A percentile compares a stretch with the other conserved stretches of the same genome.
Evolutionary conservation across 805 yeast genomes (phyloP).

Genomic region (Candida corydali): DNA sequence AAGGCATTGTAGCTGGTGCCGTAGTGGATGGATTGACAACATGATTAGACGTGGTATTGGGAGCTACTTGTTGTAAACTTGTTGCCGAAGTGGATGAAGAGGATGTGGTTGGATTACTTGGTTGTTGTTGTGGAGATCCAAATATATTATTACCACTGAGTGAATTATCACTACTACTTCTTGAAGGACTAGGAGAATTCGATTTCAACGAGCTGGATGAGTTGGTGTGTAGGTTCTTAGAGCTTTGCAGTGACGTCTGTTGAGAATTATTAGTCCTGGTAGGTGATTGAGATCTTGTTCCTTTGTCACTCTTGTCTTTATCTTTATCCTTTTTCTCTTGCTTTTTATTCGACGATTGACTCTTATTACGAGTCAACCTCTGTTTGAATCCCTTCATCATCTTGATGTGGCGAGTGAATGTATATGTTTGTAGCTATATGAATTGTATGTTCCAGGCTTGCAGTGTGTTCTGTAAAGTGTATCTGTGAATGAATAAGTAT

Average conservation of each 20-base stretch:
- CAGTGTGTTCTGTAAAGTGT: not conserved
- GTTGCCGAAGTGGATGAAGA: slow-evolving; percentile 7
- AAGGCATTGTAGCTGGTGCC: slow-evolving; percentile 6
- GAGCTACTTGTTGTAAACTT: slow-evolving; percentile 5
- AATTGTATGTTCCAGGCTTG: too few species aligned
- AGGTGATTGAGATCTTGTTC: slow-evolving; percentile 1
- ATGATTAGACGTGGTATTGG: slow-evolving; percentile 9
- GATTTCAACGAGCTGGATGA: slow-evolving; percentile 20
- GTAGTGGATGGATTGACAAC: not conserved
- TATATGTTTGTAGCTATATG: not conserved
- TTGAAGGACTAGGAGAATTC: slow-evolving; percentile 31
- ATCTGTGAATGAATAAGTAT: not conserved
- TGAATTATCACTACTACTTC: slow-evolving; percentile 21
- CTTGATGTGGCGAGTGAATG: slow-evolving; percentile 9
- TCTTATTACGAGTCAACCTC: slow-evolving; percentile 40
- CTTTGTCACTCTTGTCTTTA: slow-evolving; percentile 20
- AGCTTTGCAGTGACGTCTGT: slow-evolving; percentile 8
- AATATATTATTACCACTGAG: slow-evolving; percentile 1
- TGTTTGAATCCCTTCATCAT: slow-evolving; percentile 49
- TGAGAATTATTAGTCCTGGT: not conserved
- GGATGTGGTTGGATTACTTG: slow-evolving; percentile 9
- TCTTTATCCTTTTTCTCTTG: slow-evolving; percentile 32
- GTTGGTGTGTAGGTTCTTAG: slow-evolving; percentile 14
- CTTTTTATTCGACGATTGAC: slow-evolving; percentile 31
- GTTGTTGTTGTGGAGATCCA: slow-evolving; percentile 3